Base-by-base conservation (phyloP, 768 basidiomycete species). In the Russula compacta region DNA sequence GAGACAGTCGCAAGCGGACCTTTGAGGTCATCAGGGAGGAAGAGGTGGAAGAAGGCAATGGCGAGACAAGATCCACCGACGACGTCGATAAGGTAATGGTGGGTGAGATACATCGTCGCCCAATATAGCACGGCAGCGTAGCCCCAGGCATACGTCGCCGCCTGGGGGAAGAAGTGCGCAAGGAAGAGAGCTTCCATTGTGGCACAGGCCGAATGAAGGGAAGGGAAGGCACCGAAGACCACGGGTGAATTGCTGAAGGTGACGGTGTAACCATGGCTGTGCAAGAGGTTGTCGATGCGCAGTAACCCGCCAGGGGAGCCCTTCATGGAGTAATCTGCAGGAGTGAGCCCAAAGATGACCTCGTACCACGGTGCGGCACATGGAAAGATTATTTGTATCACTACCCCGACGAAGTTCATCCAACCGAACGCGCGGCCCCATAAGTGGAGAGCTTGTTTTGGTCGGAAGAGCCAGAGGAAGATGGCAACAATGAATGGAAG, bases 321-420 rank as follows among this genome's bases (percentile, higher is more conserved):
- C 49, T 83, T 84, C 81, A 95, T 94, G 51, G 76, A 76, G 76
- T 98, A 98, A 68, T 92, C 83, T 36, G 97, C 97, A 0, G 97
- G 97, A 0, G 92, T 95, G 40, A 98, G 84, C 1, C 97, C 97
- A 71, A 98, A 87, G 66, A 97, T 92, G 67, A 98, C 81, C 70
- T 98, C 95, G 73, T 98, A 99, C 97, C 97, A 89, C 6, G 97
- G 97, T 1, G 97, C 87, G 1, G 95, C 85, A 69, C 94, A 97
- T 0, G 95, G 97, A 59, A 98, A 80, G 39, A 91, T 69, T 69
- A 97, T 85, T 71, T 98, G 95, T 59, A 85, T 80, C 68, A 94
- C 73, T 38, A 98, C 97, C 1, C 94, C 95, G 11, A 80, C 74
- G 57, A 95, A 77, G 74, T 92, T 98, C 83, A 98, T 84, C 74